Percentiles rank a stretch among this genome's conserved stretches.
Conservation (phyloP, 2,329 filamentous ascomycete species). For the Colletotrichum musae region DNA sequence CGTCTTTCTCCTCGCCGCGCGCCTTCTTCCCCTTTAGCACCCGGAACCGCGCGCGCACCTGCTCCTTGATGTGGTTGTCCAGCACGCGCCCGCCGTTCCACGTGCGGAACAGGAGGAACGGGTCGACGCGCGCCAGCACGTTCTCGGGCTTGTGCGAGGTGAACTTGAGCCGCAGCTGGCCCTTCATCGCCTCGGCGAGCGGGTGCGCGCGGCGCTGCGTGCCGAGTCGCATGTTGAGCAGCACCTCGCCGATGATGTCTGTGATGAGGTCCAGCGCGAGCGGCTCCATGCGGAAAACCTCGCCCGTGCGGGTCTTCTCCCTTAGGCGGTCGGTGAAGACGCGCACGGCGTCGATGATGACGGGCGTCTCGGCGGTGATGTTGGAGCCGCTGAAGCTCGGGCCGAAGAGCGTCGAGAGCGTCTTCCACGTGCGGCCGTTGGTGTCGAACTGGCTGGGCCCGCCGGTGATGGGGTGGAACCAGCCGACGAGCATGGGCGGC, state of each 20-base stretch:
- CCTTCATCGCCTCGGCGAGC: slow-evolving; percentile 48
- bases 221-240: slow-evolving; percentile 50
- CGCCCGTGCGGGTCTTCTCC: slow-evolving; percentile 40
- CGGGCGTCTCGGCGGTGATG: slow-evolving; percentile 48
- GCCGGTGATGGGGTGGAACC: slow-evolving; percentile 51
- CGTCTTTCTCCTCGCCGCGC: slow-evolving; percentile 30
- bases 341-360: slow-evolving; percentile 48
- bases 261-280: slow-evolving; percentile 49
- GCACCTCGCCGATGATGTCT: slow-evolving; percentile 49
- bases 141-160: slow-evolving; percentile 42
- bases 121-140: slow-evolving; percentile 45
- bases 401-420: slow-evolving; percentile 47
- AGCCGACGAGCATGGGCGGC: slow-evolving; percentile 46
- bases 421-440: slow-evolving; percentile 50
- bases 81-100: slow-evolving; percentile 52
- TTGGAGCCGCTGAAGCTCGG: slow-evolving; percentile 52
- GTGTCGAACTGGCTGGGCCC: slow-evolving; percentile 51
- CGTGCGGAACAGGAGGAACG: slow-evolving; percentile 45
- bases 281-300: slow-evolving; percentile 46
- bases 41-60: slow-evolving; percentile 46
- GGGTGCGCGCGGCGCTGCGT: slow-evolving; percentile 50
- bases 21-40: slow-evolving; percentile 45
- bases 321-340: slow-evolving; percentile 47
- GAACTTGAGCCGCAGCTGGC: slow-evolving; percentile 39
- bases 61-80: slow-evolving; percentile 45